Evolutionary conservation across 2,329 filamentous ascomycete species (phyloP).

Genomic region (Nannizziopsis barbatae): DNA sequence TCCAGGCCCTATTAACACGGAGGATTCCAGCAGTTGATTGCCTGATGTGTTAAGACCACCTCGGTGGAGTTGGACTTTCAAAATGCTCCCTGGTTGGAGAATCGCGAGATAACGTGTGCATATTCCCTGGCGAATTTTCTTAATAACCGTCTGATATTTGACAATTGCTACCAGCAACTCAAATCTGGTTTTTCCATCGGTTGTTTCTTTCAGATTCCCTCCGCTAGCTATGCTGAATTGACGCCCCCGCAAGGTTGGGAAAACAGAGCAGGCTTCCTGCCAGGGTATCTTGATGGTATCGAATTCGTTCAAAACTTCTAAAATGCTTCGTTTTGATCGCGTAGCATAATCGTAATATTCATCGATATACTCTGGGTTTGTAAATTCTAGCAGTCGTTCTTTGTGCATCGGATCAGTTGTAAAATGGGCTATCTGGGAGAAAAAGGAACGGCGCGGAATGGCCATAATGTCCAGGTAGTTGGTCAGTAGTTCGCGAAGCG

Average conservation of each 20-base stretch:
- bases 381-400: conserved; percentile 74
- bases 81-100: conserved; percentile 46
- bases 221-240: conserved; percentile 88
- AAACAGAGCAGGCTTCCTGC: conserved; percentile 56
- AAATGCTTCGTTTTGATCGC: conserved; percentile 73
- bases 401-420: conserved; percentile 61
- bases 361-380: conserved; percentile 65
- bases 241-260: conserved; percentile 74
- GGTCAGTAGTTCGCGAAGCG: conserved; percentile 63
- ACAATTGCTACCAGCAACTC: conserved; percentile 79
- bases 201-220: conserved; percentile 37
- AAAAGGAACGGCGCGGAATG: conserved; percentile 79
- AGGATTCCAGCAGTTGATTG: conserved; percentile 43
- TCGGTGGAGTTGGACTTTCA: conserved; percentile 50
- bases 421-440: conserved; percentile 65
- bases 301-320: conserved; percentile 89
- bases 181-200: conserved; percentile 40
- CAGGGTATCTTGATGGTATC: conserved; percentile 70
- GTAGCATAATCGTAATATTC: conserved; percentile 96
- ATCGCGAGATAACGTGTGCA: conserved; percentile 76
- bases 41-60: conserved; percentile 41
- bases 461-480: conserved; percentile 82
- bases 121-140: conserved; percentile 71
- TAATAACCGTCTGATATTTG: conserved; percentile 79
- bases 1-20: conserved; percentile 71